Percentiles rank a stretch among this genome's conserved stretches.
phyloP scores from a whole-genome alignment of 73 alveolate species.

The Stentor coeruleus region DNA sequence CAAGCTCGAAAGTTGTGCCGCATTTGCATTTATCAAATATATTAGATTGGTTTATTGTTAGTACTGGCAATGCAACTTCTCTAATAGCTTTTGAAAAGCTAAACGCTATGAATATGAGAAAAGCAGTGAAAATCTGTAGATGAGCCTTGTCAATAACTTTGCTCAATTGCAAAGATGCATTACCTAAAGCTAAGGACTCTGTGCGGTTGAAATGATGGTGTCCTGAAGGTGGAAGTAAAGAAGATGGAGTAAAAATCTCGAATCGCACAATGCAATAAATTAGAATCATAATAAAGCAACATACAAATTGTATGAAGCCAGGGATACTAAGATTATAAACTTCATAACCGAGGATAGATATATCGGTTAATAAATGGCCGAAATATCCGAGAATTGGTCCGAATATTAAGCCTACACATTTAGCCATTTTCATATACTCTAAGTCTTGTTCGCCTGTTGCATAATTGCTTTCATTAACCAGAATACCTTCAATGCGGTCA shows the following conservation, averaged over 20 bases:
- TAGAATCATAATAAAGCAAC: background rate
- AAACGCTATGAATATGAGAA: background rate
- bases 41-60: background rate
- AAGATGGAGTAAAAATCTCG: background rate
- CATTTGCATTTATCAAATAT: background rate
- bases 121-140: background rate
- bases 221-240: background rate
- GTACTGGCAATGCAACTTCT: constrained; percentile 10
- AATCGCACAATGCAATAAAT: background rate
- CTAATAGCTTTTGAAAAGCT: background rate
- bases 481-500: background rate
- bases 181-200: background rate
- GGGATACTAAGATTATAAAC: background rate
- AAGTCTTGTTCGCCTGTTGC: background rate
- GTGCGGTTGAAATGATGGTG: background rate
- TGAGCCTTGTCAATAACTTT: background rate
- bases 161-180: background rate
- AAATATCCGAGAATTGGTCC: constrained; percentile 15
- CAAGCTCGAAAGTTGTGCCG: background rate
- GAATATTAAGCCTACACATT: background rate
- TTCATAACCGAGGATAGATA: background rate
- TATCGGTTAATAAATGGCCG: background rate
- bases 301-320: background rate
- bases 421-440: background rate
- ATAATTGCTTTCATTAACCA: background rate